phyloP scores from a whole-genome alignment of 2,329 filamentous ascomycete genomes.

The Plenodomus biglobosus region DNA sequence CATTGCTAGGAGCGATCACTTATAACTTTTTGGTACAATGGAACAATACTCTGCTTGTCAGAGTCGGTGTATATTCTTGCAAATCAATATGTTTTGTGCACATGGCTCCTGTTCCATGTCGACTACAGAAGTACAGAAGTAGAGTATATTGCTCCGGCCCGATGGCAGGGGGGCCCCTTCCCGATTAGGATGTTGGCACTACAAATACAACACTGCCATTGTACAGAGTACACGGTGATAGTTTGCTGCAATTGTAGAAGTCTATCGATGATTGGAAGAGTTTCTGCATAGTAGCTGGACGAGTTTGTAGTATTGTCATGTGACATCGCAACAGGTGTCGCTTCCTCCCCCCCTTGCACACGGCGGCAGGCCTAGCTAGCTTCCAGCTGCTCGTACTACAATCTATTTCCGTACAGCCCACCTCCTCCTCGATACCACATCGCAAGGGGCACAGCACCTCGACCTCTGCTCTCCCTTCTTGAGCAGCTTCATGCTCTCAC shows the following conservation, averaged over 20 bases:
- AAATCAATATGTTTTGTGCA: background rate
- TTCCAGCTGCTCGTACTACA: conserved; percentile 18
- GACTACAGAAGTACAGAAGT: no score
- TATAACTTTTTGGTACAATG: conserved; percentile 7
- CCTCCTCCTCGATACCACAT: conserved; percentile 23
- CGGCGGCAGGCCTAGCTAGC: conserved; percentile 13
- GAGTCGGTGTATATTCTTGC: background rate
- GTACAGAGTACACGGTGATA: background rate
- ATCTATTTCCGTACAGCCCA: conserved; percentile 34
- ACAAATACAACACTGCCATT: background rate
- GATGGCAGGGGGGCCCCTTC: background rate
- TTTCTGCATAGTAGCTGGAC: background rate
- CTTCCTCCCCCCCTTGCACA: conserved; percentile 13
- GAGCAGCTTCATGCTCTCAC: conserved; percentile 6
- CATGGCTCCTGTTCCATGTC: no score
- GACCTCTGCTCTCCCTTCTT: conserved; percentile 10
- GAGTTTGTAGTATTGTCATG: conserved; percentile 6
- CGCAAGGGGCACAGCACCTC: conserved; percentile 24
- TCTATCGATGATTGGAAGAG: background rate
- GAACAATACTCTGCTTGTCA: background rate
- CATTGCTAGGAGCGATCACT: conserved; percentile 18
- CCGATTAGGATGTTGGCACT: background rate
- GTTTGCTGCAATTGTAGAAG: background rate
- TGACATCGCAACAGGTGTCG: conserved; percentile 9
- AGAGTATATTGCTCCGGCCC: background rate